Conservation (phyloP, 306 rosid species). For the Rosa rugosa region DNA sequence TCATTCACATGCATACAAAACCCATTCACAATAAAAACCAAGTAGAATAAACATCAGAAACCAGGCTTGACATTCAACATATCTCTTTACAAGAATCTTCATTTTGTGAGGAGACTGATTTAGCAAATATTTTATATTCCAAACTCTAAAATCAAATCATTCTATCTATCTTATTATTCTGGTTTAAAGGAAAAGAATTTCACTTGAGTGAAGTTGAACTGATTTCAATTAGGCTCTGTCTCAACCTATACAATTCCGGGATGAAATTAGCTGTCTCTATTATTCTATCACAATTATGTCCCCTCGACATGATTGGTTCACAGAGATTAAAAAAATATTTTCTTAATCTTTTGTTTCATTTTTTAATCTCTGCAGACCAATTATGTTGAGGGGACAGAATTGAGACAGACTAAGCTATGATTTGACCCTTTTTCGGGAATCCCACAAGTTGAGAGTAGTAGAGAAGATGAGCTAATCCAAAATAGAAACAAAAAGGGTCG, state of each 20-base stretch:
- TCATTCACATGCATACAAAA: constrained; percentile 36
- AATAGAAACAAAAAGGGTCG: neutral
- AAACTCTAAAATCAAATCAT: neutral
- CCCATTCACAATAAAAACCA: constrained; percentile 37
- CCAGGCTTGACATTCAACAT: neutral
- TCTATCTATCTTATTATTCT: neutral
- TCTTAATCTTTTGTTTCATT: too few relatives aligned
- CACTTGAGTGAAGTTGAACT: neutral
- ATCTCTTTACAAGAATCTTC: neutral
- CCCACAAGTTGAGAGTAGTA: neutral
- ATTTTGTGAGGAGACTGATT: neutral
- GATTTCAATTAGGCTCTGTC: neutral
- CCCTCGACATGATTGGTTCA: too few relatives aligned
- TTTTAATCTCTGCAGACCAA: too few relatives aligned
- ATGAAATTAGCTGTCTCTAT: too few relatives aligned
- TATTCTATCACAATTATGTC: too few relatives aligned
- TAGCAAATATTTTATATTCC: neutral
- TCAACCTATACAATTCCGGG: neutral
- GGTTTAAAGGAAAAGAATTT: neutral
- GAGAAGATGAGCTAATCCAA: neutral
- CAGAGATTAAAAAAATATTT: too few relatives aligned
- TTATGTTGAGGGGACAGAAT: too few relatives aligned
- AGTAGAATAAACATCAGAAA: neutral
- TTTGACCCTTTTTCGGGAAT: neutral
- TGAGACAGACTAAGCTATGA: neutral